These are phyloP conservation scores for Colletotrichum endophyticum DNA, from an alignment of 2,329 filamentous ascomycete genomes.

Conservation along the genomic window DNA sequence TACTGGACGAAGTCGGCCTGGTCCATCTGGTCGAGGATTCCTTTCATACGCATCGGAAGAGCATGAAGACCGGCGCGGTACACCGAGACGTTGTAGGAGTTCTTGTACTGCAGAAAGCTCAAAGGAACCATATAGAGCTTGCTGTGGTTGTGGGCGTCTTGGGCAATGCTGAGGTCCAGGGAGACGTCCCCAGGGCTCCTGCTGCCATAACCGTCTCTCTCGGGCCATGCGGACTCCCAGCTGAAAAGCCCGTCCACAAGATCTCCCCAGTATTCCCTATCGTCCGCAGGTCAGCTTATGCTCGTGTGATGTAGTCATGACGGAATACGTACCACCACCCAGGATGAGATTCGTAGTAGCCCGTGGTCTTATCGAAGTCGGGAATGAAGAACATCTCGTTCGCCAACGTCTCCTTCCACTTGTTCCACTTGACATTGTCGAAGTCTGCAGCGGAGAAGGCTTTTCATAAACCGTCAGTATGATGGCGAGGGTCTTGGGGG, in stretches of 20 bases:
- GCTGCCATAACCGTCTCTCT: neutral
- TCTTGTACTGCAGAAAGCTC: neutral
- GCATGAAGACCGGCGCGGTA: neutral
- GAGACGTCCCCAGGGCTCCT: neutral
- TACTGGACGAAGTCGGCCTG: neutral
- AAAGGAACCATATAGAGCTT: neutral
- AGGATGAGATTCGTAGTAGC: neutral
- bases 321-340: neutral
- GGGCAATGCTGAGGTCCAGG: neutral
- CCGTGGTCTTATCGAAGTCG: neutral
- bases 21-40: neutral
- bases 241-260: neutral
- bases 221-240: neutral
- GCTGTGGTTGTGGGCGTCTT: neutral
- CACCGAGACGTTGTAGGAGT: neutral
- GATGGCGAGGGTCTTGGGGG: neutral
- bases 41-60: neutral
- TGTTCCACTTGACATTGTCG: neutral
- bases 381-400: neutral
- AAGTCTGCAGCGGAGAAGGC: neutral
- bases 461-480: neutral
- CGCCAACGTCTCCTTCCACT: neutral
- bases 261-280: neutral
- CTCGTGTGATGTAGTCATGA: neutral
- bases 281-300: neutral